A percentile compares a stretch with the other conserved stretches of the same genome.
Conservation (phyloP, 176 grass and related monocot species). For the Cenchrus fungigraminus region DNA sequence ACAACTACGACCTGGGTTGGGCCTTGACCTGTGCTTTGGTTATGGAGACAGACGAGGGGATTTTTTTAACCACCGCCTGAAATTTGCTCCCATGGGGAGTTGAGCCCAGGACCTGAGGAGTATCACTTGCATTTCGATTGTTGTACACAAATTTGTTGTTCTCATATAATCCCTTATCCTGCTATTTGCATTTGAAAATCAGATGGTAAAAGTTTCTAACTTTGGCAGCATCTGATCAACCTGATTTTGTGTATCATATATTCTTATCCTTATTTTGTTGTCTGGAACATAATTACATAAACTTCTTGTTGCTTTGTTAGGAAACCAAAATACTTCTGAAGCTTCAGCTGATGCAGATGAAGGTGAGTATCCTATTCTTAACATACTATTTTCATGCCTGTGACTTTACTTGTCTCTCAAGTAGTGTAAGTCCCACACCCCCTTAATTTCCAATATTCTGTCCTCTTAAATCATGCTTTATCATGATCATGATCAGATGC, state of each 20-base stretch:
- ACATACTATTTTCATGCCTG: background rate
- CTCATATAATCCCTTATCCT: constrained; percentile 6
- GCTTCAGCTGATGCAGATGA: constrained; percentile 75
- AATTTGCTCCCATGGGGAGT: too few relatives aligned
- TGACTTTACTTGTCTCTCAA: background rate
- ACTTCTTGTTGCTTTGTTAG: constrained; percentile 53
- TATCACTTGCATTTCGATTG: background rate
- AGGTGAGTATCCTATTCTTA: constrained; percentile 49
- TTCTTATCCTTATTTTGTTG: constrained; percentile 8
- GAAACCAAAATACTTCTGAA: constrained; percentile 62
- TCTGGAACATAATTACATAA: background rate
- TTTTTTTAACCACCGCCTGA: too few relatives aligned
- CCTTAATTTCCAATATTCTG: background rate
- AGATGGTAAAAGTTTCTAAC: constrained; percentile 18
- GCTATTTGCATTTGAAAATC: constrained; percentile 9
- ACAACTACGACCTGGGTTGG: too few relatives aligned
- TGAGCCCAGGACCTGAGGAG: too few relatives aligned
- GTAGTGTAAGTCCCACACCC: background rate
- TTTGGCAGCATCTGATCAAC: background rate
- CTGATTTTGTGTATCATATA: constrained; percentile 11
- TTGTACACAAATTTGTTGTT: background rate
- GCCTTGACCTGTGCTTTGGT: too few relatives aligned
- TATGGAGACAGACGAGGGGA: too few relatives aligned
- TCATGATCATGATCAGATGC: constrained; percentile 53
- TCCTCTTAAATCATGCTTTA: constrained; percentile 4